These are phyloP conservation scores for Rosa lucieae DNA, from an alignment of 306 rosid genomes.

Conservation along the genomic window DNA sequence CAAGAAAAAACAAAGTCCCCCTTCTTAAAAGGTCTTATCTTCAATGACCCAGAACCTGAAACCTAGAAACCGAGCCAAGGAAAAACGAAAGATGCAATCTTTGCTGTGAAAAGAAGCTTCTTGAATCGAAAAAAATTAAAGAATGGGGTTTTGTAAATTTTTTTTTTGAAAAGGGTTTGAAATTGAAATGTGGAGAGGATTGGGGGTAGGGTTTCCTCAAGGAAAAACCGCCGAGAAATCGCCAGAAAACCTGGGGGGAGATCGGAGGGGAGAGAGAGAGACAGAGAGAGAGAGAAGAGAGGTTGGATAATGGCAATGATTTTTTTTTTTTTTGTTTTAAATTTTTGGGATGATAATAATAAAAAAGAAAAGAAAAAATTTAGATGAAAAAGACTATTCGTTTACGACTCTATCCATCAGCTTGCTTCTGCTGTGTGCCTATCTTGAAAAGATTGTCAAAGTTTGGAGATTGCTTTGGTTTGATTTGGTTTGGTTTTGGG, in stretches of 20 bases:
- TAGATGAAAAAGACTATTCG: constrained; percentile 3
- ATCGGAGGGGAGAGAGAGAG: constrained; percentile 50
- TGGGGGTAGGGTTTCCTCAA: constrained; percentile 8
- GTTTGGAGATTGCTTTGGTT: constrained; percentile 1
- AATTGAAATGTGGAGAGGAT: constrained; percentile 29
- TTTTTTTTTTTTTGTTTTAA: background rate
- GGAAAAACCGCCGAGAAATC: constrained; percentile 34
- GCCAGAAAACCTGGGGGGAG: constrained; percentile 41
- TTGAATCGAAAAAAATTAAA: constrained; percentile 26
- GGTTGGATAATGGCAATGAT: constrained; percentile 43
- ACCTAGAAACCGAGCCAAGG: constrained; percentile 7
- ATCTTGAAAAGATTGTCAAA: constrained; percentile 10
- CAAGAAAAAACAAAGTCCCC: constrained; percentile 13
- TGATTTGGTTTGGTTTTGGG: background rate
- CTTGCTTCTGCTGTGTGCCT: background rate
- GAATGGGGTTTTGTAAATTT: background rate
- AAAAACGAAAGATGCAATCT: constrained; percentile 1
- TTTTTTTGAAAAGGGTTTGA: constrained; percentile 10
- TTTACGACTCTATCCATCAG: constrained; percentile 6
- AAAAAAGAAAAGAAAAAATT: background rate
- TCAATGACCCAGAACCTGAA: constrained; percentile 34
- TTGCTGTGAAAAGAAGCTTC: background rate
- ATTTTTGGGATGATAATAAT: background rate
- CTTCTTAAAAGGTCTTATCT: constrained; percentile 9
- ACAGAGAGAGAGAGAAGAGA: constrained; percentile 25